phyloP scores from a whole-genome alignment of 202 grass and related monocot genomes.

The Panicum virgatum region DNA sequence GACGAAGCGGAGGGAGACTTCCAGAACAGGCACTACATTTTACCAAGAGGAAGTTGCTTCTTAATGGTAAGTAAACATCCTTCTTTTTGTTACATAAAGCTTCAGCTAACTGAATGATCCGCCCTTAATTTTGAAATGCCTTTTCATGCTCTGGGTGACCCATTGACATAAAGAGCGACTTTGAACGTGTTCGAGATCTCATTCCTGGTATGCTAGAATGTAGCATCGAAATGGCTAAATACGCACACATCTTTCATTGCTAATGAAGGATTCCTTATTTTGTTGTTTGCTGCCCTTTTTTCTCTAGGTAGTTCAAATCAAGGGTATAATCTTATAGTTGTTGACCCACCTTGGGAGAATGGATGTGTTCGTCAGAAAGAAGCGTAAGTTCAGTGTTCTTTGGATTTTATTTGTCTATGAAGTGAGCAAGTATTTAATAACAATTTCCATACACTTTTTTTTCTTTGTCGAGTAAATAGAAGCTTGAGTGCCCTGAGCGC shows the following conservation, averaged over 20 bases:
- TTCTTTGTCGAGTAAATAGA: not conserved
- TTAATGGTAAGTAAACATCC: conserved; percentile 62
- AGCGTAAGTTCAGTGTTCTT: conserved; percentile 45
- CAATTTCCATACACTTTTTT: not conserved
- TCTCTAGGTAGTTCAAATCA: conserved; percentile 53
- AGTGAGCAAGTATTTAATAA: not conserved
- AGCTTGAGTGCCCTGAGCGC: not conserved
- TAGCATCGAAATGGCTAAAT: not conserved
- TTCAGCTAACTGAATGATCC: conserved; percentile 23
- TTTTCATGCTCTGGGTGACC: conserved; percentile 42
- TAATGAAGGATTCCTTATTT: conserved; percentile 1
- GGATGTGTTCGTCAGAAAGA: conserved; percentile 85
- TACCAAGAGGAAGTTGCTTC: conserved; percentile 74
- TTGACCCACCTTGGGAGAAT: conserved; percentile 97
- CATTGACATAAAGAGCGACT: conserved; percentile 65
- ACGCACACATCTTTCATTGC: not conserved
- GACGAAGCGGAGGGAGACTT: conserved; percentile 71
- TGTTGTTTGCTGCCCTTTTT: not conserved
- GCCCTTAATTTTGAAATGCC: conserved; percentile 21
- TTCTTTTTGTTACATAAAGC: conserved; percentile 20
- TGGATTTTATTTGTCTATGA: conserved; percentile 15
- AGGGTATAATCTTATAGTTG: conserved; percentile 89
- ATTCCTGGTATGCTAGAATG: conserved; percentile 64
- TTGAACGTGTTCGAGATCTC: conserved; percentile 65
- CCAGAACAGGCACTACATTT: conserved; percentile 56